phyloP scores from a whole-genome alignment of 495 filamentous ascomycete species.

The Tirmania nivea region DNA sequence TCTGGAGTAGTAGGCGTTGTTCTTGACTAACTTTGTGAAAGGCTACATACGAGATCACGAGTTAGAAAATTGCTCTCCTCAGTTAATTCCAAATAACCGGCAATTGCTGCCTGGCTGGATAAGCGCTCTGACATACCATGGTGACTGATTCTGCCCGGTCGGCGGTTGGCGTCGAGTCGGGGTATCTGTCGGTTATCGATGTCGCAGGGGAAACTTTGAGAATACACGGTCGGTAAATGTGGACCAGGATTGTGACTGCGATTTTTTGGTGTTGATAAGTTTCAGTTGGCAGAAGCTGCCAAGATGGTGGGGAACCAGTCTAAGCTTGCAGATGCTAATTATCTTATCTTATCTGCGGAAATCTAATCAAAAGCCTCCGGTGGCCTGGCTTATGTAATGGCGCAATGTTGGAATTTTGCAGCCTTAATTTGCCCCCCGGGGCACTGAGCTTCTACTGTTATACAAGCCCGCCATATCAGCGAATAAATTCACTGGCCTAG shows the following conservation, averaged over 20 bases:
- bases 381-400: no score
- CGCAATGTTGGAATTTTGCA: no score
- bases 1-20: slow-evolving; percentile 86
- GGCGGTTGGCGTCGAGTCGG: neutral
- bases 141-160: neutral
- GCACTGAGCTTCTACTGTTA: no score
- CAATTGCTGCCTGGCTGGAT: no score
- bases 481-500: no score
- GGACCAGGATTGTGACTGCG: neutral
- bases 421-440: no score
- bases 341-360: no score
- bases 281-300: neutral
- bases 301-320: neutral
- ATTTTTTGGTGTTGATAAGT: neutral
- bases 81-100: no score
- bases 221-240: neutral
- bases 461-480: no score
- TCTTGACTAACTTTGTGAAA: slow-evolving; percentile 93
- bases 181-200: neutral
- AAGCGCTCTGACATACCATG: neutral
- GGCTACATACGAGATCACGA: slow-evolving; percentile 33
- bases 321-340: neutral
- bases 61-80: neutral
- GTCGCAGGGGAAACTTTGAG: neutral
- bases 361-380: no score